Evolutionary conservation across 2,329 filamentous ascomycete species (phyloP).

Genomic region (Fusarium sp.): DNA sequence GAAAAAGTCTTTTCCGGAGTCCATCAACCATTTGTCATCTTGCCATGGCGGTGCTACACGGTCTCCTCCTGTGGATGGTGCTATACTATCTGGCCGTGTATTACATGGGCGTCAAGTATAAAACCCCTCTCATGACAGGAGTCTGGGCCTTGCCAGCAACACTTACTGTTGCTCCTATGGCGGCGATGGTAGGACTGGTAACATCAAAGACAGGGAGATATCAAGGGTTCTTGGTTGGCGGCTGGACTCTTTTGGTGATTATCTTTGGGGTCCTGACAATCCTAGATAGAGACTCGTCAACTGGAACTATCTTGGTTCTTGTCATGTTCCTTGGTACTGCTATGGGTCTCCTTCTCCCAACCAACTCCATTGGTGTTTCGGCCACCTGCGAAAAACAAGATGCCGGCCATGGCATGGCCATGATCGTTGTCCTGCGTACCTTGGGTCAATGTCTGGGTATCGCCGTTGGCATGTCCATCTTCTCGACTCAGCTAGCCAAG

Average conservation of each 20-base stretch:
- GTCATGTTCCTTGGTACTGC: constrained; percentile 70
- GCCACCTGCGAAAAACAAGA: constrained; percentile 52
- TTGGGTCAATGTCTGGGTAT: constrained; percentile 46
- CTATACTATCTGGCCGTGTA: constrained; percentile 46
- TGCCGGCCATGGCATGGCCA: constrained; percentile 41
- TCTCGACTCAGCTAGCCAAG: constrained; percentile 37
- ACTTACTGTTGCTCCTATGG: constrained; percentile 71
- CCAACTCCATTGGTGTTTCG: constrained; percentile 72
- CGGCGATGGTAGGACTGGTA: constrained; percentile 64
- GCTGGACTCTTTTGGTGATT: constrained; percentile 69
- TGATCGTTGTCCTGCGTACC: constrained; percentile 44
- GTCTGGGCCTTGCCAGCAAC: constrained; percentile 69
- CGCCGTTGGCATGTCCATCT: constrained; percentile 43
- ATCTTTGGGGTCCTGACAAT: constrained; percentile 67
- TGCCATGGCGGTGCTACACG: constrained; percentile 39
- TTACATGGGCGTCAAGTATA: constrained; percentile 41
- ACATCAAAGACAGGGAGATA: constrained; percentile 69
- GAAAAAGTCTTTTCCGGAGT: constrained; percentile 35
- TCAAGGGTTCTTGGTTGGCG: constrained; percentile 68
- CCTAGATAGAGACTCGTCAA: constrained; percentile 60
- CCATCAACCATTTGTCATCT: constrained; percentile 39
- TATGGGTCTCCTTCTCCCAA: constrained; percentile 72
- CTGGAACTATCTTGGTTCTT: constrained; percentile 68
- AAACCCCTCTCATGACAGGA: constrained; percentile 40
- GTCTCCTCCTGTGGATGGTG: constrained; percentile 46